These are phyloP conservation scores for Candida awuae DNA, from an alignment of 805 yeast genomes.

Conservation along the genomic window DNA sequence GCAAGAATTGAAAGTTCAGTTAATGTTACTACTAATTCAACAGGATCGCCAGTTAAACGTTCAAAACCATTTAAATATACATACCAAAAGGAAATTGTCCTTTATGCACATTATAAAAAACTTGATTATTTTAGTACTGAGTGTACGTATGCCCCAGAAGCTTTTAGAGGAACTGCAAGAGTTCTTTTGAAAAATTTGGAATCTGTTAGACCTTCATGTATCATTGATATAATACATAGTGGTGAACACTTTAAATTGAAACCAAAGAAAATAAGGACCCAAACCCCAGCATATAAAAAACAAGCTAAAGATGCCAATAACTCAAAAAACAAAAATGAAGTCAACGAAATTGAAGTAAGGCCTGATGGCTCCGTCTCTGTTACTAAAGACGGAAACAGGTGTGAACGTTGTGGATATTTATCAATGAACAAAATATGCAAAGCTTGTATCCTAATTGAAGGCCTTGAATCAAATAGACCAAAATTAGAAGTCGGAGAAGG, in stretches of 20 bases:
- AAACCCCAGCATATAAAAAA: background rate
- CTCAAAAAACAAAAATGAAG: no score
- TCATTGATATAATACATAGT: constrained; percentile 86
- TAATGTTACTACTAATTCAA: constrained; percentile 70
- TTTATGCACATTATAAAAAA: constrained; percentile 93
- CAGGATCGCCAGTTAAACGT: constrained; percentile 85
- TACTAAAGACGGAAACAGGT: constrained; percentile 50
- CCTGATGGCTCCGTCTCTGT: constrained; percentile 57
- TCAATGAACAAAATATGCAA: constrained; percentile 86
- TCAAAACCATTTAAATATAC: constrained; percentile 94
- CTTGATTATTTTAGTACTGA: constrained; percentile 95
- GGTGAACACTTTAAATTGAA: constrained; percentile 78
- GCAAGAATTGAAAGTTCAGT: constrained; percentile 87
- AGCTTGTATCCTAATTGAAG: constrained; percentile 84
- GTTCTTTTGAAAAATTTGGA: constrained; percentile 85
- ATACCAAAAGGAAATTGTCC: constrained; percentile 93
- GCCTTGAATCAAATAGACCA: constrained; percentile 71
- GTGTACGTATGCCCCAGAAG: constrained; percentile 97
- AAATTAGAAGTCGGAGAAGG: constrained; percentile 49
- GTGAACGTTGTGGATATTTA: constrained; percentile 86
- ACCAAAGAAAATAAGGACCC: constrained; percentile 41
- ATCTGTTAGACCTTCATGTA: constrained; percentile 84
- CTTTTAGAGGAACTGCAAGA: constrained; percentile 95
- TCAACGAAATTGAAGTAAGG: constrained; percentile 43
- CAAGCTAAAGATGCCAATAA: constrained; percentile 33